Percentiles rank a stretch among this genome's conserved stretches.
phyloP scores from a whole-genome alignment of 2,329 filamentous ascomycete species.

The Juglanconis juglandina region DNA sequence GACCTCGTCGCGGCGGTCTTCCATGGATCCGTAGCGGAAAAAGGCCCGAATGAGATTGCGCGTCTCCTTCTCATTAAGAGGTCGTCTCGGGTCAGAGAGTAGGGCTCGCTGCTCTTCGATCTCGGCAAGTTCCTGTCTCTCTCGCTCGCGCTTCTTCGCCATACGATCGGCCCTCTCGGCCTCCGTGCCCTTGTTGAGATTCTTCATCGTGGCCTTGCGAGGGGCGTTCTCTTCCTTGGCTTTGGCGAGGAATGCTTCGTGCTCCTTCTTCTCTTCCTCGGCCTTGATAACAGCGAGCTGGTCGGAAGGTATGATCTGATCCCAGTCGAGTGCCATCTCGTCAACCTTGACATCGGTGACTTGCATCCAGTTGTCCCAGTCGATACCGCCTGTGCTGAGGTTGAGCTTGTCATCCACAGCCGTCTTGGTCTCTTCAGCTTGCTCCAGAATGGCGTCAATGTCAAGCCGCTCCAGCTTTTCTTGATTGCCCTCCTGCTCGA shows the following conservation, averaged over 20 bases:
- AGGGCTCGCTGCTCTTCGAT: constrained; percentile 71
- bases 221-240: constrained; percentile 83
- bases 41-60: constrained; percentile 88
- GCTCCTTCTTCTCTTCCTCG: constrained; percentile 79
- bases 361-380: constrained; percentile 92
- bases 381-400: constrained; percentile 80
- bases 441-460: constrained; percentile 94
- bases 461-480: constrained; percentile 95
- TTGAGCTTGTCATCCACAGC: constrained; percentile 89
- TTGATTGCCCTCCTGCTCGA: constrained; percentile 95
- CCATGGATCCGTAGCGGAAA: constrained; percentile 84
- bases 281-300: constrained; percentile 85
- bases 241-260: constrained; percentile 78
- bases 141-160: constrained; percentile 62
- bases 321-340: constrained; percentile 77
- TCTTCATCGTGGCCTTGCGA: constrained; percentile 65
- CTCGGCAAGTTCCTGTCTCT: constrained; percentile 67
- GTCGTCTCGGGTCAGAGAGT: constrained; percentile 79
- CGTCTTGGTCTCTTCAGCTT: constrained; percentile 94
- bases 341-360: constrained; percentile 98
- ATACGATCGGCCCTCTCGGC: constrained; percentile 63
- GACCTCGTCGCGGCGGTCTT: constrained; percentile 83
- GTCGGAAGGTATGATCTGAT: constrained; percentile 95
- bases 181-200: constrained; percentile 47
- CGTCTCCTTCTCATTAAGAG: constrained; percentile 87